These are phyloP conservation scores for Saprolegnia parasitica DNA, from an alignment of 352 stramenopile species.

Conservation along the genomic window DNA sequence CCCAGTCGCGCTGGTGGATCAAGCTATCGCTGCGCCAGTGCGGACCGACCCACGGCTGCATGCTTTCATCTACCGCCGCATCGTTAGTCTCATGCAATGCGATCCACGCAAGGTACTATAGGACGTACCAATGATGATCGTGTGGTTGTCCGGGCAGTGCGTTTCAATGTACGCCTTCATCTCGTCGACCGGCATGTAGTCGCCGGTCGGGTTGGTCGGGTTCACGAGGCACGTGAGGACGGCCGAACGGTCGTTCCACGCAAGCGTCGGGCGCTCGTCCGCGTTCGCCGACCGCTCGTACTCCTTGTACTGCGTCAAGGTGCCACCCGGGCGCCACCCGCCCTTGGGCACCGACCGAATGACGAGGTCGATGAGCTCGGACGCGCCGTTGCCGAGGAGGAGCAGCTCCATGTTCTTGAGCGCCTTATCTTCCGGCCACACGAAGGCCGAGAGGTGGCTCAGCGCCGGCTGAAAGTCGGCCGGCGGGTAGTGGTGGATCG, in stretches of 20 bases:
- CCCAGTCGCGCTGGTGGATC: constrained; percentile 84
- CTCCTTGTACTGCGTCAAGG: constrained; percentile 82
- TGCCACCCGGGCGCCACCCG: constrained; percentile 68
- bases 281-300: constrained; percentile 82
- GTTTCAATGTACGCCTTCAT: constrained; percentile 87
- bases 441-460: constrained; percentile 82
- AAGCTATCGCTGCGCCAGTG: constrained; percentile 80
- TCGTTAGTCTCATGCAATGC: neutral
- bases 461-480: constrained; percentile 87
- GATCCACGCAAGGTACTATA: neutral
- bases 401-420: constrained; percentile 58
- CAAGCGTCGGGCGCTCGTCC: constrained; percentile 68
- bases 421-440: constrained; percentile 58
- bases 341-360: constrained; percentile 74
- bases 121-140: constrained; percentile 69
- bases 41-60: constrained; percentile 86
- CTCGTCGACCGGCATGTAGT: constrained; percentile 75
- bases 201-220: constrained; percentile 86
- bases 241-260: constrained; percentile 64
- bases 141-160: constrained; percentile 78
- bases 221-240: constrained; percentile 85
- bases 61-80: constrained; percentile 69
- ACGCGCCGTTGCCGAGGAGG: constrained; percentile 80
- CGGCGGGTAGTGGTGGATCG: constrained; percentile 86
- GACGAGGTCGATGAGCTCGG: constrained; percentile 83